phyloP scores from a whole-genome alignment of 73 alveolate genomes.

The Blepharisma stoltei region DNA sequence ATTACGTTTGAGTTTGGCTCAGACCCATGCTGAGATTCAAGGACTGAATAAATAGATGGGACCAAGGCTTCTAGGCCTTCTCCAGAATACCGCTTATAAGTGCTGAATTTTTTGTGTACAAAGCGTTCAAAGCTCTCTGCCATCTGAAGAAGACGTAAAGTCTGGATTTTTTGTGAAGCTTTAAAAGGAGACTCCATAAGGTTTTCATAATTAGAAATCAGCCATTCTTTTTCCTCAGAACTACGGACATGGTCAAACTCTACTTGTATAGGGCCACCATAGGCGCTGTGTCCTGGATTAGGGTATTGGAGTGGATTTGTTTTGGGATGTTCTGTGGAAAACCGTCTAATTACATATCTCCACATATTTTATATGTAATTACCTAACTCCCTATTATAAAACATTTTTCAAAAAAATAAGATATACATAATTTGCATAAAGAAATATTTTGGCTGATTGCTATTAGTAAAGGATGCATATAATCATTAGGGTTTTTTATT shows the following conservation, averaged over 20 bases:
- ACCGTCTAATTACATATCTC: too few species aligned
- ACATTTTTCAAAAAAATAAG: too few species aligned
- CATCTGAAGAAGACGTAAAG: slow-evolving; percentile 27
- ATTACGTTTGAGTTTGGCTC: slow-evolving; percentile 39
- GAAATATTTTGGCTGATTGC: too few species aligned
- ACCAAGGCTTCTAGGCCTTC: slow-evolving; percentile 66
- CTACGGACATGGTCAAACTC: slow-evolving; percentile 56
- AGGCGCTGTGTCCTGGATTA: neutral
- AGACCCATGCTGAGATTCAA: slow-evolving; percentile 39
- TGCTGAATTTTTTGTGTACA: slow-evolving; percentile 56
- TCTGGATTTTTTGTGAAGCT: slow-evolving; percentile 43
- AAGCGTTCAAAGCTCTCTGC: slow-evolving; percentile 61
- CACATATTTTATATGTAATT: too few species aligned
- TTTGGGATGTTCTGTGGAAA: too few species aligned
- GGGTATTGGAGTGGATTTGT: too few species aligned
- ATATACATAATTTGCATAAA: too few species aligned
- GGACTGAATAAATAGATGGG: slow-evolving; percentile 48
- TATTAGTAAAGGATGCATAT: too few species aligned
- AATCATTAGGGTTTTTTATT: too few species aligned
- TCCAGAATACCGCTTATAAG: slow-evolving; percentile 66
- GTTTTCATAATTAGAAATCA: slow-evolving; percentile 50
- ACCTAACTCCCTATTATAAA: too few species aligned
- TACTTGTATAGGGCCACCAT: slow-evolving; percentile 47
- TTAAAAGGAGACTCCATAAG: slow-evolving; percentile 36
- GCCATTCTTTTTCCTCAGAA: slow-evolving; percentile 62